A percentile compares a stretch with the other conserved stretches of the same genome.
These are phyloP conservation scores for Fusarium annulatum DNA, from an alignment of 2,329 filamentous ascomycete genomes.

Conservation along the genomic window DNA sequence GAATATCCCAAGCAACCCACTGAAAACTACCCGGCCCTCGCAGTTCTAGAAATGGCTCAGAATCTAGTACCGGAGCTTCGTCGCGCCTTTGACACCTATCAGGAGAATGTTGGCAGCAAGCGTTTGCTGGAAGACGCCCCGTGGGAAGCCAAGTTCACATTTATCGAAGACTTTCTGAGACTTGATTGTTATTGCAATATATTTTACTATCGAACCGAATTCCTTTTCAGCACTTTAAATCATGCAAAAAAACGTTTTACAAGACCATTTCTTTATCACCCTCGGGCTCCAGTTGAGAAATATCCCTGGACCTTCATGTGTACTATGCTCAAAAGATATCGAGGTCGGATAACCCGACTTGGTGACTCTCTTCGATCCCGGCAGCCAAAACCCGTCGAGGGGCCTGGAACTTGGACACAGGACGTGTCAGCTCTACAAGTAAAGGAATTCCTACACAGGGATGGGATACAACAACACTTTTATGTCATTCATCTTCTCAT, in stretches of 20 bases:
- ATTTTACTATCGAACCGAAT: background rate
- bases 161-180: background rate
- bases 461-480: fast-evolving
- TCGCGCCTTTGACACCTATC: background rate
- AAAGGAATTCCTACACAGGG: background rate
- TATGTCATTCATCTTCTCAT: fast-evolving
- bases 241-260: background rate
- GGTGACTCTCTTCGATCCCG: background rate
- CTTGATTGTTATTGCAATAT: background rate
- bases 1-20: background rate
- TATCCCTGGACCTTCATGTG: too few species aligned
- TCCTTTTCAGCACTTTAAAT: background rate
- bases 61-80: background rate
- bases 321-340: too few species aligned
- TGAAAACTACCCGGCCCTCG: background rate
- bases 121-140: background rate
- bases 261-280: background rate
- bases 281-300: too few species aligned
- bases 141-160: background rate
- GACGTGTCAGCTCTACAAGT: background rate
- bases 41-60: background rate
- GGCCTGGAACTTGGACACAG: background rate
- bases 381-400: background rate
- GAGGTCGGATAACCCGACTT: background rate
- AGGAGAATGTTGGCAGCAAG: fast-evolving